phyloP scores from a whole-genome alignment of 2,329 filamentous ascomycete genomes.

The Anthostomella pinea region DNA sequence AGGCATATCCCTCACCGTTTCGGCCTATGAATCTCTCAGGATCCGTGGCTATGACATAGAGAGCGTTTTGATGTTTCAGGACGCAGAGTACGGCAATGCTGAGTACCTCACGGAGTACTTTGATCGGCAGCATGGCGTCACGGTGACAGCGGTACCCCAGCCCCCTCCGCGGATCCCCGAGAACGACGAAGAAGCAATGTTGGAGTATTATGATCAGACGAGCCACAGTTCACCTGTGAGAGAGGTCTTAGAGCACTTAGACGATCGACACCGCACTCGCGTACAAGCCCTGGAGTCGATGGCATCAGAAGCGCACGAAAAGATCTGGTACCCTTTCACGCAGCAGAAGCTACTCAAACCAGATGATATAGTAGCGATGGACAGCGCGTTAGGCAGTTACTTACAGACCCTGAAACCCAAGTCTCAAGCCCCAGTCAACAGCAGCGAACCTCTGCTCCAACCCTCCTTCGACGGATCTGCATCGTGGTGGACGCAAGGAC shows the following conservation, averaged over 20 bases:
- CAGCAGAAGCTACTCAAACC: slow-evolving; percentile 66
- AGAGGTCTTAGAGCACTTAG: slow-evolving; percentile 49
- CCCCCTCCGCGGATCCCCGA: slow-evolving; percentile 50
- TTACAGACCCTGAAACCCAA: slow-evolving; percentile 58
- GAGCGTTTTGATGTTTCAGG: slow-evolving; percentile 65
- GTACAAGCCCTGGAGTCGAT: slow-evolving; percentile 64
- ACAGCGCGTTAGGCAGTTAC: slow-evolving; percentile 75
- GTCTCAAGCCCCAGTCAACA: not conserved
- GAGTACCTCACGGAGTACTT: slow-evolving; percentile 69
- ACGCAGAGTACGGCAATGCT: slow-evolving; percentile 62
- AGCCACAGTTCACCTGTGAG: slow-evolving; percentile 38
- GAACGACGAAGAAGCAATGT: slow-evolving; percentile 46
- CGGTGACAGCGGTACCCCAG: slow-evolving; percentile 53
- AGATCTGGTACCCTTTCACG: slow-evolving; percentile 86
- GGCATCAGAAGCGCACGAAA: slow-evolving; percentile 55
- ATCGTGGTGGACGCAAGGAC: slow-evolving; percentile 89
- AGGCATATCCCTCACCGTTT: slow-evolving; percentile 77
- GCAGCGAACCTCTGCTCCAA: slow-evolving; percentile 42
- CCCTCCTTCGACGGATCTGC: slow-evolving; percentile 80
- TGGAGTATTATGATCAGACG: slow-evolving; percentile 61
- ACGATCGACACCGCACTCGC: slow-evolving; percentile 52
- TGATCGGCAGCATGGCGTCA: slow-evolving; percentile 52
- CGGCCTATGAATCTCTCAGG: slow-evolving; percentile 73
- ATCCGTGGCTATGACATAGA: slow-evolving; percentile 78
- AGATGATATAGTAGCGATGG: slow-evolving; percentile 68